Evolutionary conservation across 371 early-diverging fungal species (phyloP).

Genomic region (Parasitella parasitica): DNA sequence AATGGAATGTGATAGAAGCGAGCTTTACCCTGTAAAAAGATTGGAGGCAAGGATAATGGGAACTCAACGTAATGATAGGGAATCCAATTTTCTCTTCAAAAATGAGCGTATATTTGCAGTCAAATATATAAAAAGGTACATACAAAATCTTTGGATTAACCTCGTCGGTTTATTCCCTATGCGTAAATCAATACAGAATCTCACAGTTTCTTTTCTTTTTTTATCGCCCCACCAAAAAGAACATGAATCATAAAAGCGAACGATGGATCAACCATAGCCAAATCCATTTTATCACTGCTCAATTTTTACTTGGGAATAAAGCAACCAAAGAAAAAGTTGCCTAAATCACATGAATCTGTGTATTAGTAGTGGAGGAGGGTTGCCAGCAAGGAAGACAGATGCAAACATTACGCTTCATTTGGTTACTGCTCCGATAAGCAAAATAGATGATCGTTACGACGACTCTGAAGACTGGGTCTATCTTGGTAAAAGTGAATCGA

Average conservation of each 20-base stretch:
- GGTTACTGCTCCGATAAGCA: conserved; percentile 4
- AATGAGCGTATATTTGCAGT: too few relatives aligned
- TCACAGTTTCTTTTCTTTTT: background rate
- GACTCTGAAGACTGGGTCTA: background rate
- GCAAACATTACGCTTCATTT: conserved; percentile 5
- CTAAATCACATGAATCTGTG: background rate
- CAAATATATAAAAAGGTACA: conserved; percentile 1
- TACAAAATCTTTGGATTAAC: background rate
- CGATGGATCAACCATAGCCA: background rate
- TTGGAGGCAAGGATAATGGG: too few relatives aligned
- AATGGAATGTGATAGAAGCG: too few relatives aligned
- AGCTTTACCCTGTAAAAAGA: too few relatives aligned
- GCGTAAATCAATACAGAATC: background rate
- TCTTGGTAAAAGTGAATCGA: conserved; percentile 3
- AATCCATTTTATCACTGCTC: background rate
- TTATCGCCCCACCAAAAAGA: too few relatives aligned
- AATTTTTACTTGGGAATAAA: background rate
- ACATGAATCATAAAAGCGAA: background rate
- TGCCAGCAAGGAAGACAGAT: conserved; percentile 4
- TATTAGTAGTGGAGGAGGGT: background rate
- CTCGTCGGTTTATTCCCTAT: background rate
- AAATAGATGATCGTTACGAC: background rate
- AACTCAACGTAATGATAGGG: too few relatives aligned
- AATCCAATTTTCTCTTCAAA: too few relatives aligned
- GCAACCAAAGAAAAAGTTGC: background rate